phyloP scores from a whole-genome alignment of 805 yeast genomes.

The Isabelozyma rhagii region DNA sequence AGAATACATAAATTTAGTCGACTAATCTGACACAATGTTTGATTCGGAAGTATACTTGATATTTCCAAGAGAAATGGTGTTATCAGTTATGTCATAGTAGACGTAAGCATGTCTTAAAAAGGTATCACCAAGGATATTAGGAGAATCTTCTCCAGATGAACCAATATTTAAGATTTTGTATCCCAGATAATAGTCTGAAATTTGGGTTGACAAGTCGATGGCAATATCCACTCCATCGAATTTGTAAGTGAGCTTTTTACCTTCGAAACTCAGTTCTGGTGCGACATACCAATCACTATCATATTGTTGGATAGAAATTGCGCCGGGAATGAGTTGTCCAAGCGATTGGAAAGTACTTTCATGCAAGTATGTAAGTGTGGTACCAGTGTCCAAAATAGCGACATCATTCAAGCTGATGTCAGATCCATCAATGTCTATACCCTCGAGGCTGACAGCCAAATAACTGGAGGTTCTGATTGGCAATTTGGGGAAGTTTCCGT shows the following conservation, averaged over 20 bases:
- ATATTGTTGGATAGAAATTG: too few relatives aligned
- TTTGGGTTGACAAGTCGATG: slow-evolving; percentile 8
- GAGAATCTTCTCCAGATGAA: neutral
- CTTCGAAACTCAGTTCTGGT: neutral
- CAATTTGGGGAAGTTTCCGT: slow-evolving; percentile 6
- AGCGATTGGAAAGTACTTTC: neutral
- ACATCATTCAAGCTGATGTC: neutral
- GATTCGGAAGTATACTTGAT: slow-evolving; percentile 19
- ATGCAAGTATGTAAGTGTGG: slow-evolving; percentile 1
- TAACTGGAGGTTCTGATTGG: too few relatives aligned
- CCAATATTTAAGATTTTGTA: neutral
- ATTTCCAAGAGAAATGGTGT: slow-evolving; percentile 51
- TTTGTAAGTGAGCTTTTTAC: slow-evolving; percentile 4
- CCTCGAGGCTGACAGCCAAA: too few relatives aligned
- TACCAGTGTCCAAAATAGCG: slow-evolving; percentile 1
- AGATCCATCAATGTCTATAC: neutral
- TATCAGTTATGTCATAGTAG: slow-evolving; percentile 60
- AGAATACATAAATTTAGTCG: too few relatives aligned
- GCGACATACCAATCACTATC: neutral
- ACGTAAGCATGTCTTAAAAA: slow-evolving; percentile 62
- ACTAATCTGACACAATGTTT: neutral
- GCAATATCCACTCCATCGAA: slow-evolving; percentile 13
- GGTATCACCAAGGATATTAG: slow-evolving; percentile 53
- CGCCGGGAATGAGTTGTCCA: neutral
- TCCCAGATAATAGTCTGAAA: neutral